Base-by-base conservation (phyloP, 1,139 yeast species). In the Suhomyces wounanorum region DNA sequence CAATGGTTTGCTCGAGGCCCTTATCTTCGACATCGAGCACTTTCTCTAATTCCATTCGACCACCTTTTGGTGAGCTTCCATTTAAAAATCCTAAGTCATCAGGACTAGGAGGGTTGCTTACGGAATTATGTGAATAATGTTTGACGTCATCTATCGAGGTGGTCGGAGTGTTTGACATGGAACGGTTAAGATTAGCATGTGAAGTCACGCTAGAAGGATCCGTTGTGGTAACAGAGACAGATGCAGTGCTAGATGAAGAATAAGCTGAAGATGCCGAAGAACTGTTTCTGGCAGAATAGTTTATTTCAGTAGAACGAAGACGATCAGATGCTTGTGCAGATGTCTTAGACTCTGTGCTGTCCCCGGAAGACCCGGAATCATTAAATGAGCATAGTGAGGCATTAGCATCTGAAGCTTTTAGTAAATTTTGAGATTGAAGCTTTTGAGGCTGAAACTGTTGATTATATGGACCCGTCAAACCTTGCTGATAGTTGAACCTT, bases 111-210 rank as follows among this genome's bases (percentile, higher is more conserved):
- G 41, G 39, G 40, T 36, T 40, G 23, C 52, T 43, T 14, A 8
- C 6, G 14, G 14, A 40, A 9, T 14, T 39, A 8, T 28, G n/a
- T 25, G 42, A 3, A n/a, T 9, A 31, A 25, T 35, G 31, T 14
- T 38, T 42, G 21, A 43, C 31, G 3, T 47, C 45, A 23, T 47
- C 49, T 23, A 73, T 69, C 1, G 75, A 70, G 1, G 77, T 72
- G 36, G 70, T 71, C 1, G 78, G 77, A 5, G 78, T 73, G 43
- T 69, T 72, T 1, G 74, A 64, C 40, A 64, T 55, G 11, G 70
- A 64, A 35, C 73, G 59, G 50, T 62, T 65, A 43, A 70, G 57
- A 42, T 65, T 66, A 44, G 62, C 63, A 45, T 65, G 67, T 3
- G 70, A 68, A 7, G 65, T 45, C 14, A 50, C 48, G 23, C 61